These are phyloP conservation scores for Boeremia lycopersici DNA, from an alignment of 2,329 filamentous ascomycete species.

Conservation along the genomic window DNA sequence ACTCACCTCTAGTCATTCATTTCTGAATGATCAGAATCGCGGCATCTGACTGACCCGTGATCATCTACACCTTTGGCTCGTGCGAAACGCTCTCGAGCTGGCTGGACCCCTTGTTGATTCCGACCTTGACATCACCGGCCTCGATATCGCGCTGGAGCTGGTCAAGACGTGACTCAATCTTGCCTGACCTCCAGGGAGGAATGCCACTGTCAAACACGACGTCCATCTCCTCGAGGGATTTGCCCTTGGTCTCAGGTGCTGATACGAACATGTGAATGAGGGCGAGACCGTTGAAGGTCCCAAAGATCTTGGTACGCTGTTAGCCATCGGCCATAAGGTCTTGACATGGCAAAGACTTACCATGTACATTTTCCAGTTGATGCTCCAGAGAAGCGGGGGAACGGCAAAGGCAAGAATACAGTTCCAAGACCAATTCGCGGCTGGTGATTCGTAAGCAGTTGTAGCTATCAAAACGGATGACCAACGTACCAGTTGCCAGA, in stretches of 20 bases:
- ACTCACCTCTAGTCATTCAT: background rate
- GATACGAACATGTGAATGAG: slow-evolving; percentile 49
- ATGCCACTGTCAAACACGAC: slow-evolving; percentile 46
- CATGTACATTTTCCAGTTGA: slow-evolving; percentile 53
- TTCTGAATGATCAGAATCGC: background rate
- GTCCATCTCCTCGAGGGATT: slow-evolving; percentile 51
- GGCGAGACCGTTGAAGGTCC: slow-evolving; percentile 46
- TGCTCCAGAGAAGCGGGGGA: slow-evolving; percentile 48
- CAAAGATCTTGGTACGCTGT: slow-evolving; percentile 34
- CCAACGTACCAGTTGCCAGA: slow-evolving; percentile 34
- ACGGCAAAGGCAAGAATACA: slow-evolving; percentile 50
- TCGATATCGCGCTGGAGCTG: slow-evolving; percentile 45
- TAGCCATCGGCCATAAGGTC: background rate
- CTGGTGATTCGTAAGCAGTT: slow-evolving; percentile 6
- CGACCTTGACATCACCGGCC: slow-evolving; percentile 41
- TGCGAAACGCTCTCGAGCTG: slow-evolving; percentile 21
- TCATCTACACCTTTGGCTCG: slow-evolving; percentile 24
- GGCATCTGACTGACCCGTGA: too few relatives aligned
- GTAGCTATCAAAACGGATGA: too few relatives aligned
- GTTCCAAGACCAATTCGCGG: slow-evolving; percentile 49
- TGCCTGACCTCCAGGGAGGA: slow-evolving; percentile 43
- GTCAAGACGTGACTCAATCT: slow-evolving; percentile 43
- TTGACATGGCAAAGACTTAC: slow-evolving; percentile 6
- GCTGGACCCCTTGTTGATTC: slow-evolving; percentile 7
- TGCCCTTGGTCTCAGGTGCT: slow-evolving; percentile 50